These are phyloP conservation scores for Talaromyces sp. DNA, from an alignment of 2,329 filamentous ascomycete species.

Conservation along the genomic window DNA sequence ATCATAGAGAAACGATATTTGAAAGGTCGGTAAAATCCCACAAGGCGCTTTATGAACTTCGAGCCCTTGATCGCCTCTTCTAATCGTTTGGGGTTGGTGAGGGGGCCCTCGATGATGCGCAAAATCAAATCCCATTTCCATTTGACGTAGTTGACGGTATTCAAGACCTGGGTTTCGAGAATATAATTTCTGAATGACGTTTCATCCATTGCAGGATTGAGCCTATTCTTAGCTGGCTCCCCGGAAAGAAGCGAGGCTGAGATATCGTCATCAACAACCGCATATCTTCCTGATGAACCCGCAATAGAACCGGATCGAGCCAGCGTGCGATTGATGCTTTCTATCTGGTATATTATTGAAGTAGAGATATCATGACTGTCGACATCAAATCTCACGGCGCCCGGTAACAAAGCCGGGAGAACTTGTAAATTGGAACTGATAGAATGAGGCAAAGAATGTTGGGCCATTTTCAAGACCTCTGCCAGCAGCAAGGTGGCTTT, in stretches of 20 bases:
- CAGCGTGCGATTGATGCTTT: slow-evolving; percentile 89
- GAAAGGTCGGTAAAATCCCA: slow-evolving; percentile 94
- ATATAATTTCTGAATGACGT: slow-evolving; percentile 58
- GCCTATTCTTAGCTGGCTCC: slow-evolving; percentile 47
- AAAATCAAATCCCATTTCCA: slow-evolving; percentile 97
- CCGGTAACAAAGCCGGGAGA: slow-evolving; percentile 76
- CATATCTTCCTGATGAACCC: slow-evolving; percentile 34
- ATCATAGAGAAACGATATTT: slow-evolving; percentile 92
- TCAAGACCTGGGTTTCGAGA: slow-evolving; percentile 73
- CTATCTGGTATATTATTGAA: slow-evolving; percentile 93
- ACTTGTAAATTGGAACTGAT: slow-evolving; percentile 84
- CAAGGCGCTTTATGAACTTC: slow-evolving; percentile 90
- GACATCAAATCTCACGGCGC: slow-evolving; percentile 65
- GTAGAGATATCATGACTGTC: slow-evolving; percentile 75
- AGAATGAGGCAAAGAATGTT: slow-evolving; percentile 71
- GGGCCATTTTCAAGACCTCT: slow-evolving; percentile 84
- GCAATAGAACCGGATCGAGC: slow-evolving; percentile 64
- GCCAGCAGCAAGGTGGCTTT: slow-evolving; percentile 89
- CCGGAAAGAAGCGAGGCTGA: slow-evolving; percentile 35
- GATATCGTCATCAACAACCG: slow-evolving; percentile 41
- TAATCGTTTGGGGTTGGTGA: slow-evolving; percentile 83
- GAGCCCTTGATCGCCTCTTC: slow-evolving; percentile 92
- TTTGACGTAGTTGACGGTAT: slow-evolving; percentile 84
- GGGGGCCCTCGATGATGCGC: slow-evolving; percentile 83
- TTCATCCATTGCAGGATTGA: slow-evolving; percentile 59